Percentiles rank a stretch among this genome's conserved stretches.
Conservation (phyloP, 768 basidiomycete genomes). For the Mycena leptocephala region DNA sequence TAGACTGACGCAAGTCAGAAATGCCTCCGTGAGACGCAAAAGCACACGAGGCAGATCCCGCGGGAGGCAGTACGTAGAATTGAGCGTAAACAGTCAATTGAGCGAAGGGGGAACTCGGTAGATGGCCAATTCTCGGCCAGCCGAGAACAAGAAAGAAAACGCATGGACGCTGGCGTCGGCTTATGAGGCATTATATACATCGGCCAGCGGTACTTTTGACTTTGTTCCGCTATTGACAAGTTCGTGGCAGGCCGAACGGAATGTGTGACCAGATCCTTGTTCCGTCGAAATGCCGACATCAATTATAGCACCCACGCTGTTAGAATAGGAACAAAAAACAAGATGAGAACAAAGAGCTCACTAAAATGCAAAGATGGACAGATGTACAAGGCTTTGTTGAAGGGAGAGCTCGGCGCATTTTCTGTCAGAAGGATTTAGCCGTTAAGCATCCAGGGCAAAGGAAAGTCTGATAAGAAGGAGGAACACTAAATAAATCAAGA, state of each 20-base stretch:
- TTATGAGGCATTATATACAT: conserved; percentile 22
- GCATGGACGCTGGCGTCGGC: background rate
- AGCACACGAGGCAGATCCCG: background rate
- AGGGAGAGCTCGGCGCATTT: background rate
- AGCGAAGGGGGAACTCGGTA: background rate
- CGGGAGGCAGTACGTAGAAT: background rate
- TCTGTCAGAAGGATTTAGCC: conserved; percentile 3
- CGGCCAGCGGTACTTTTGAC: background rate
- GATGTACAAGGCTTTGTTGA: background rate
- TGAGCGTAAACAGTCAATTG: no score
- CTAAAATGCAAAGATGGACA: conserved; percentile 26
- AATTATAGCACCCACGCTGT: background rate
- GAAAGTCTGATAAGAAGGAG: conserved; percentile 12
- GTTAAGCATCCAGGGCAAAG: background rate
- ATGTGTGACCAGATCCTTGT: background rate
- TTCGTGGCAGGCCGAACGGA: background rate
- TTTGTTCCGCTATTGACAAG: conserved; percentile 24
- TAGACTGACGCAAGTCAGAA: background rate
- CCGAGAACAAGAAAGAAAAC: background rate
- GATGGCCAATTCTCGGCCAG: background rate
- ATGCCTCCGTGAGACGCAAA: background rate
- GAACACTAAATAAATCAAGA: background rate
- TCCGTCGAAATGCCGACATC: background rate
- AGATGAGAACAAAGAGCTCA: conserved; percentile 14
- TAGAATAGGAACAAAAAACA: background rate